These are phyloP conservation scores for Allomyces javanicus DNA, from an alignment of 192 early-diverging fungal genomes.

Conservation along the genomic window DNA sequence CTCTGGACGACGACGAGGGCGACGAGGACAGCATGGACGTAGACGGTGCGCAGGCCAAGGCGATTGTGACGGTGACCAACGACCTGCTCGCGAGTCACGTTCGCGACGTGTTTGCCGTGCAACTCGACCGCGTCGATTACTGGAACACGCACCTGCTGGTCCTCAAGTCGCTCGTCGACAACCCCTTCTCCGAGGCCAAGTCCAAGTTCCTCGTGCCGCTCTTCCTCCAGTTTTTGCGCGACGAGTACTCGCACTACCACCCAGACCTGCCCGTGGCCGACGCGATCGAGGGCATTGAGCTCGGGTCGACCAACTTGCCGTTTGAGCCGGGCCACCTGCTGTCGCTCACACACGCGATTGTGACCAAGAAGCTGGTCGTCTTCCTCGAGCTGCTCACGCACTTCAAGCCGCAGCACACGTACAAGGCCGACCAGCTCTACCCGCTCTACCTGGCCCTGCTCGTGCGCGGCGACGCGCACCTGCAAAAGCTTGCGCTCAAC, in stretches of 20 bases:
- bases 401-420: slow-evolving; percentile 33
- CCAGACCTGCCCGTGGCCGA: not conserved
- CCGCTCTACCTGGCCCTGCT: slow-evolving; percentile 52
- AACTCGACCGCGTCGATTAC: slow-evolving; percentile 36
- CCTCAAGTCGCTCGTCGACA: slow-evolving; percentile 34
- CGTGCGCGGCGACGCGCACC: slow-evolving; percentile 50
- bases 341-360: slow-evolving; percentile 3
- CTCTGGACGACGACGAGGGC: not conserved
- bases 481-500: slow-evolving; percentile 63
- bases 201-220: not conserved
- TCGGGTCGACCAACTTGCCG: not conserved
- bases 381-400: slow-evolving; percentile 48
- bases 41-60: slow-evolving; percentile 14
- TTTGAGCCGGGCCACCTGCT: slow-evolving; percentile 3
- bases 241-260: not conserved
- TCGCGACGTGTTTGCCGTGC: slow-evolving; percentile 21
- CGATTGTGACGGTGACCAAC: slow-evolving; percentile 8
- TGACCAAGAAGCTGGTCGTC: slow-evolving; percentile 12
- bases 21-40: slow-evolving; percentile 11
- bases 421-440: slow-evolving; percentile 30
- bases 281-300: not conserved
- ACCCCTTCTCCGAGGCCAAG: not conserved
- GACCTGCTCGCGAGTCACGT: slow-evolving; percentile 12
- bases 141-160: slow-evolving; percentile 45
- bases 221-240: not conserved